phyloP scores from a whole-genome alignment of 371 early-diverging fungal species.

The Saksenaea vasiformis region DNA sequence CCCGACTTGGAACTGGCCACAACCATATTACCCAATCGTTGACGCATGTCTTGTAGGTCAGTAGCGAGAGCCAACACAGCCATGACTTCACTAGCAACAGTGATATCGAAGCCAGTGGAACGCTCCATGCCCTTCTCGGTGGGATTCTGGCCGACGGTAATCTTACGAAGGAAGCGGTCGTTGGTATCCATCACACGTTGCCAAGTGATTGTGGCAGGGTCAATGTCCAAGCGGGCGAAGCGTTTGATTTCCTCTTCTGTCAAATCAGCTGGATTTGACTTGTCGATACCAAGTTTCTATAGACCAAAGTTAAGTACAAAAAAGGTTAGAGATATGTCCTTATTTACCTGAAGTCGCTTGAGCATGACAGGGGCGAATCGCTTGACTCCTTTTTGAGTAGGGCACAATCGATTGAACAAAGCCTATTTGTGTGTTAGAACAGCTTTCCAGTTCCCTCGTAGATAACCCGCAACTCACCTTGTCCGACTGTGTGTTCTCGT shows the following conservation, averaged over 20 bases:
- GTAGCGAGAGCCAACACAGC: constrained; percentile 93
- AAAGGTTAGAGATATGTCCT: constrained; percentile 22
- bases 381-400: constrained; percentile 82
- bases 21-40: constrained; percentile 92
- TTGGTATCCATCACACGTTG: constrained; percentile 94
- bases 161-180: constrained; percentile 91
- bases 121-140: constrained; percentile 88
- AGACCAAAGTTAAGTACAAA: not conserved
- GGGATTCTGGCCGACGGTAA: constrained; percentile 84
- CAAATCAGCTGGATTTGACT: constrained; percentile 76
- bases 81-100: constrained; percentile 98
- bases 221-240: constrained; percentile 92
- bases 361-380: constrained; percentile 85
- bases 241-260: constrained; percentile 74
- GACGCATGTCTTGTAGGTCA: constrained; percentile 88
- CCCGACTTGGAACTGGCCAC: constrained; percentile 85
- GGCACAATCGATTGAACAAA: constrained; percentile 88
- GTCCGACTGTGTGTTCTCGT: constrained; percentile 91
- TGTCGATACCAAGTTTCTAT: constrained; percentile 78
- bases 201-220: constrained; percentile 92
- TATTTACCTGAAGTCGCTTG: constrained; percentile 65
- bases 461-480: constrained; percentile 37
- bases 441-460: constrained; percentile 15
- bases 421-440: constrained; percentile 39
- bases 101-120: constrained; percentile 93